These are phyloP conservation scores for Juncus inflexus DNA, from an alignment of 176 grass and related monocot species.

Conservation along the genomic window DNA sequence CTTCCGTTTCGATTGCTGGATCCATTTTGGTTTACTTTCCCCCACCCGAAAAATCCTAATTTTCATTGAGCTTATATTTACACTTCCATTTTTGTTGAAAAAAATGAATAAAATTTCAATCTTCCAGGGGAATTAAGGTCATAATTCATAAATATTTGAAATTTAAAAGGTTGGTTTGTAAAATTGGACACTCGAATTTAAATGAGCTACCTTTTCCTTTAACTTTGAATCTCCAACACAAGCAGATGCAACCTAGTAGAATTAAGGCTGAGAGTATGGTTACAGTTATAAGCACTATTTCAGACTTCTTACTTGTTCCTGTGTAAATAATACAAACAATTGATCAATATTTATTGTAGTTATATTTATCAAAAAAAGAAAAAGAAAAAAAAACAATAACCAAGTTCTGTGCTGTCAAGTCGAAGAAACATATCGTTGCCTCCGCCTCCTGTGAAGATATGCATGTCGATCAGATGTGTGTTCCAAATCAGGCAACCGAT, in stretches of 20 bases:
- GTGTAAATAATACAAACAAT: neutral
- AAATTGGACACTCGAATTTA: conserved; percentile 4
- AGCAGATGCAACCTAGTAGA: conserved; percentile 13
- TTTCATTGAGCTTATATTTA: neutral
- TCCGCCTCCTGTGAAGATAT: conserved; percentile 44
- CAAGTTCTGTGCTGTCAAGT: conserved; percentile 43
- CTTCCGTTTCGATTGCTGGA: conserved; percentile 16
- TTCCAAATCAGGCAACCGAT: conserved; percentile 65
- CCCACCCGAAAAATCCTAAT: neutral
- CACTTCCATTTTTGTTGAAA: neutral
- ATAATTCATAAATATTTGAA: neutral
- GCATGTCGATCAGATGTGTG: conserved; percentile 65
- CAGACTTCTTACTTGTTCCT: conserved; percentile 7
- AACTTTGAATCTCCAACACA: conserved; percentile 15
- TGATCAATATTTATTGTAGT: neutral
- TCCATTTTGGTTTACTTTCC: neutral
- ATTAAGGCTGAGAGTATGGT: conserved; percentile 10
- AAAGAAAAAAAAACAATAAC: conserved; percentile 19
- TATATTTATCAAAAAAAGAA: neutral
- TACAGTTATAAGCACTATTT: conserved; percentile 23
- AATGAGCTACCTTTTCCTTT: conserved; percentile 12
- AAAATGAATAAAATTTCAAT: neutral
- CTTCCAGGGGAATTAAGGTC: neutral
- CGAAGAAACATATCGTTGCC: conserved; percentile 51
- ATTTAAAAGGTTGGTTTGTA: neutral